Evolutionary conservation across 2,329 filamentous ascomycete species (phyloP).

Genomic region (Calonectria pteridis): DNA sequence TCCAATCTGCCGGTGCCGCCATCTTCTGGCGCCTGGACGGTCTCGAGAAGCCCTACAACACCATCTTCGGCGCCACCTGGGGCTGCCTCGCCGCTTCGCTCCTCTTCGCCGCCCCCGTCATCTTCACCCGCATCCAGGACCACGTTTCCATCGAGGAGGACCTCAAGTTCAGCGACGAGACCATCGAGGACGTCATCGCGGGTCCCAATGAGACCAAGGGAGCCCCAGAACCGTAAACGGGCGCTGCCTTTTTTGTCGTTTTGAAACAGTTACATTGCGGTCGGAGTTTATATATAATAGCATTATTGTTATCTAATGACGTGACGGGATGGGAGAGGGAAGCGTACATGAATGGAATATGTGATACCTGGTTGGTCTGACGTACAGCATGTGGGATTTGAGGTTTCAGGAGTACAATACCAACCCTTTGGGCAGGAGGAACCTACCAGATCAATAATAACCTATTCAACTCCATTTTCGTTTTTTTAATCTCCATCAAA

Average conservation of each 20-base stretch:
- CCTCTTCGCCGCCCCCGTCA: slow-evolving; percentile 81
- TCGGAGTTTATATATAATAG: neutral
- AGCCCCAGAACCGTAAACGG: slow-evolving; percentile 31
- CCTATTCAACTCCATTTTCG: neutral
- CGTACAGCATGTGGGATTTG: slow-evolving; percentile 7
- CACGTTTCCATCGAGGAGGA: slow-evolving; percentile 83
- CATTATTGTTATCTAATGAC: slow-evolving; percentile 12
- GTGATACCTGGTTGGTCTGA: slow-evolving; percentile 23
- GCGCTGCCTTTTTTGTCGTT: neutral
- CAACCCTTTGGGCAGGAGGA: neutral
- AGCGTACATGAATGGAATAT: neutral
- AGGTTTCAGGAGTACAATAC: slow-evolving; percentile 7
- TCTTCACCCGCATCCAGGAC: slow-evolving; percentile 82
- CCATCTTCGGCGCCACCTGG: slow-evolving; percentile 79
- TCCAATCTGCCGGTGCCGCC: slow-evolving; percentile 44
- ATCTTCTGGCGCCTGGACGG: slow-evolving; percentile 46
- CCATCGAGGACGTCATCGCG: slow-evolving; percentile 73
- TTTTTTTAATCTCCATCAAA: neutral
- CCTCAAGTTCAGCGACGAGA: slow-evolving; percentile 88
- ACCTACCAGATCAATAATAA: neutral
- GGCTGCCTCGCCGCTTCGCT: slow-evolving; percentile 78
- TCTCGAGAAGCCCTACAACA: slow-evolving; percentile 67
- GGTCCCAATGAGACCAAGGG: slow-evolving; percentile 30
- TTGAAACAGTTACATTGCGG: neutral
- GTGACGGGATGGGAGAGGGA: neutral